Base-by-base conservation (phyloP, 2,329 filamentous ascomycete genomes). In the Xylariaceae sp. region DNA sequence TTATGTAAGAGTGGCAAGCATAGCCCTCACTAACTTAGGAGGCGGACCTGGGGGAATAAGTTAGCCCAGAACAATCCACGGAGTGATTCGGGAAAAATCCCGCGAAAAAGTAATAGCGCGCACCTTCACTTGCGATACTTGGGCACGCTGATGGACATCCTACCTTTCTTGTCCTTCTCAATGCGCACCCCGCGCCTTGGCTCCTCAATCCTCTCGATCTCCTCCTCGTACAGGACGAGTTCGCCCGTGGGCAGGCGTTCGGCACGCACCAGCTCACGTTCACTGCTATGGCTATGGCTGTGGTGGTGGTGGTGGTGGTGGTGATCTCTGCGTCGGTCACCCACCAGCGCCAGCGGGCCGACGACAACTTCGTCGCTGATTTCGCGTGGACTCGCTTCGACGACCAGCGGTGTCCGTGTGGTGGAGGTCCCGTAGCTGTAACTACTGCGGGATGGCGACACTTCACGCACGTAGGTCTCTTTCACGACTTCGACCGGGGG, bases 161-260 rank as follows among this genome's bases (percentile, higher is more conserved):
- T 94, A 95, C 92, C 92, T 92, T 90, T 94, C 80, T 88, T 88
- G 77, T 97, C 91, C 80, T 89, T 91, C 76, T 91, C 89, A 66
- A 96, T 85, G 64, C 88, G 80, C 59, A 89, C 77, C 48, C 82
- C 82, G 69, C 76, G 81, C 67, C 75, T 75, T 42, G 77, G 75
- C 64, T 81, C 79, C 60, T 81, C 76, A 45, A 83, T 70, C 65
- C 73, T 77, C 71, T 85, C 81, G 60, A 85, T 72, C 64, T 77
- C 70, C 62, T 86, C 80, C 73, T 84, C 79, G 58, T 85, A 87
- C 36, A 89, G 71, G 39, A 89, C 79, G 27, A 90, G 68, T 61
- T 85, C 80, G 40, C 82, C 86, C 48, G 85, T 82, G 23, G 79
- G 79, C 43, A 83, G 71, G 20, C 82, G 75, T 66, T 86, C 82